Percentiles rank a stretch among this genome's conserved stretches.
Conservation (phyloP, 2,329 filamentous ascomycete genomes). For the Colletotrichum somersetense region DNA sequence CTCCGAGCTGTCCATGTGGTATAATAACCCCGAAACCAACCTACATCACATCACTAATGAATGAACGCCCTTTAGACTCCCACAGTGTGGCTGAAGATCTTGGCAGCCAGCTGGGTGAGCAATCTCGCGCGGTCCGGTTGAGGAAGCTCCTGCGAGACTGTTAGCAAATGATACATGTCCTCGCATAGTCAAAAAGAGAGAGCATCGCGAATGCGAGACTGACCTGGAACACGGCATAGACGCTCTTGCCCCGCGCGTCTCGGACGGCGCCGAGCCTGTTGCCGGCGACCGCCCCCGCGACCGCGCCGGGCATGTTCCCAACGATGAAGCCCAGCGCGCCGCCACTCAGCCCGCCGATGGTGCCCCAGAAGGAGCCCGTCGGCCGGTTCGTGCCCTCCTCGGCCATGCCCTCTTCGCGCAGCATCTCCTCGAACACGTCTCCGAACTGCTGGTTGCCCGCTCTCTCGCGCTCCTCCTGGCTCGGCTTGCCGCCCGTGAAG, state of each 20-base stretch:
- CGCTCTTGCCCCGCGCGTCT: conserved; percentile 93
- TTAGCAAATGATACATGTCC: conserved; percentile 2
- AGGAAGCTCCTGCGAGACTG: conserved; percentile 75
- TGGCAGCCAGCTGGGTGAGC: conserved; percentile 85
- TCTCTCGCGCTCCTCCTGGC: conserved; percentile 59
- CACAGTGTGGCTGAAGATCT: conserved; percentile 86
- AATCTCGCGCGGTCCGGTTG: conserved; percentile 84
- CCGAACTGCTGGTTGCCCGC: conserved; percentile 86
- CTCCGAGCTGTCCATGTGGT: conserved; percentile 31
- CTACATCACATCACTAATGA: background rate
- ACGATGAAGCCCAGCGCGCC: conserved; percentile 95
- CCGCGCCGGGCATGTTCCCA: conserved; percentile 87
- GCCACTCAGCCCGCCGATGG: conserved; percentile 88
- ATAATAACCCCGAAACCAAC: conserved; percentile 4
- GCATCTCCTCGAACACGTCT: conserved; percentile 90
- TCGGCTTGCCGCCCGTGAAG: conserved; percentile 60
- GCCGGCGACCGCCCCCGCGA: conserved; percentile 92
- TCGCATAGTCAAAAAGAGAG: too few species aligned
- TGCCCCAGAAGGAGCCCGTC: conserved; percentile 85
- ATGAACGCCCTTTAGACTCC: conserved; percentile 56
- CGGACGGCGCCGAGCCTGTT: conserved; percentile 91
- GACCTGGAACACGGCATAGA: conserved; percentile 87
- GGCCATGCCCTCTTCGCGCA: conserved; percentile 86
- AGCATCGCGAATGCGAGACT: conserved; percentile 44
- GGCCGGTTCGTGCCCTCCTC: conserved; percentile 71